Percentiles rank a stretch among this genome's conserved stretches.
Evolutionary conservation across 352 stramenopile species (phyloP).

Genomic region (Phytophthora vignae): DNA sequence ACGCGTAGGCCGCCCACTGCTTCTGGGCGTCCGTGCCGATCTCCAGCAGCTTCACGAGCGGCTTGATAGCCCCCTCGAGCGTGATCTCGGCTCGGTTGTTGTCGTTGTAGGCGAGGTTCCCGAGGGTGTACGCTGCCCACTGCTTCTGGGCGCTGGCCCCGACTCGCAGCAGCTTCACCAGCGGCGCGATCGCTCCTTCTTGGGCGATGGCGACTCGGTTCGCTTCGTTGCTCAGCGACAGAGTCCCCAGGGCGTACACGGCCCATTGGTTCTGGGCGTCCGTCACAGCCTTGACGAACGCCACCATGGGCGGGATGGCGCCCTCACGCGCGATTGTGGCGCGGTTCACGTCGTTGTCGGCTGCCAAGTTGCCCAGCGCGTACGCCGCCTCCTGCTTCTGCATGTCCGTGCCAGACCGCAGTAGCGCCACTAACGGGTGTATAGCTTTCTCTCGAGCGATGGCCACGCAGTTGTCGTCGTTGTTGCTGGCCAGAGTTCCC

Average conservation of each 20-base stretch:
- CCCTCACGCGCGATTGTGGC: not conserved
- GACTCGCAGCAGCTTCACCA: conserved; percentile 11
- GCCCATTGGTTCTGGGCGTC: conserved; percentile 15
- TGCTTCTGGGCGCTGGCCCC: conserved; percentile 25
- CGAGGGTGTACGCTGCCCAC: conserved; percentile 28
- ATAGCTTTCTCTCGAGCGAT: not conserved
- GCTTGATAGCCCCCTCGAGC: conserved; percentile 15
- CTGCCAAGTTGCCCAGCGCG: conserved; percentile 8
- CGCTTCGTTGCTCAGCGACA: conserved; percentile 13
- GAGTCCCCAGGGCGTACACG: conserved; percentile 5
- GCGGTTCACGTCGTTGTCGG: conserved; percentile 2
- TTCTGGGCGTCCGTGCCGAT: conserved; percentile 27
- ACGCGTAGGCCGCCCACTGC: conserved; percentile 21
- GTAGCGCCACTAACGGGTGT: conserved; percentile 3
- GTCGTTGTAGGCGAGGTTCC: conserved; percentile 32
- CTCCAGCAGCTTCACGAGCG: conserved; percentile 14
- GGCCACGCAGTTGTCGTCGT: conserved; percentile 1
- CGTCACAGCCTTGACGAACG: conserved; percentile 1
- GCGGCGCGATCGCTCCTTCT: not conserved
- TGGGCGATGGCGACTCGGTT: conserved; percentile 7
- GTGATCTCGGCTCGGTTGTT: conserved; percentile 23
- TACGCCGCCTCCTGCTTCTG: conserved; percentile 9
- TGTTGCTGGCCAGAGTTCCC: conserved; percentile 2
- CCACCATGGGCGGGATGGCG: conserved; percentile 13
- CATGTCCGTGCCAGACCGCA: conserved; percentile 7